phyloP scores from a whole-genome alignment of 768 basidiomycete species.

The Sarcomyxa edulis region DNA sequence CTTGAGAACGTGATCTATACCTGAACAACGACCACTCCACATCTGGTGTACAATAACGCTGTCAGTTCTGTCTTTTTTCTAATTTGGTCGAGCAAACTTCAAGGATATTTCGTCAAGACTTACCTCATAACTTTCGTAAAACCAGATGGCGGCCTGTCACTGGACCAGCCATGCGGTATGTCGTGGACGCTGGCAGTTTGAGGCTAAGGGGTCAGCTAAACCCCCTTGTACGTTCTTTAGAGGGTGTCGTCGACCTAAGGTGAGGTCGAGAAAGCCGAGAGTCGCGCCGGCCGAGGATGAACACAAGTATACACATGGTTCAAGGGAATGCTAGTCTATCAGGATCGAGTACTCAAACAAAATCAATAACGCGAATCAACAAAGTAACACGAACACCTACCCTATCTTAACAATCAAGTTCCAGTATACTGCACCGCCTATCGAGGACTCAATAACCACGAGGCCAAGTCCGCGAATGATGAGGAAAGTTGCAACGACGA shows the following conservation, averaged over 20 bases:
- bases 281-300: constrained; percentile 45
- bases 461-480: constrained; percentile 50
- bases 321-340: constrained; percentile 67
- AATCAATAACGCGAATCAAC: too few species aligned
- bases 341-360: constrained; percentile 1
- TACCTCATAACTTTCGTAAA: constrained; percentile 33
- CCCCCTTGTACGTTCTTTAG: constrained; percentile 47
- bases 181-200: constrained; percentile 38
- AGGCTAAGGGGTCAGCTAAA: constrained; percentile 43
- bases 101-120: constrained; percentile 20
- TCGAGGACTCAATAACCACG: constrained; percentile 47
- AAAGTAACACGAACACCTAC: constrained; percentile 29
- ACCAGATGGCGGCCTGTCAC: constrained; percentile 33
- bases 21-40: background rate
- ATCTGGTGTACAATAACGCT: too few species aligned
- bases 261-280: constrained; percentile 46
- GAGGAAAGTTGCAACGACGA: constrained; percentile 46
- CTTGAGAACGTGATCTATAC: background rate
- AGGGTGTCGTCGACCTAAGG: constrained; percentile 43
- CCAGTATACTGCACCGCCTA: constrained; percentile 60
- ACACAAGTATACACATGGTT: constrained; percentile 63
- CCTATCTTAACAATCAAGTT: constrained; percentile 49
- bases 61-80: too few species aligned
- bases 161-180: constrained; percentile 45
- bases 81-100: too few species aligned